Percentiles rank a stretch among this genome's conserved stretches.
Conservation (phyloP, 352 stramenopile species). For the Pythium dissotocum region DNA sequence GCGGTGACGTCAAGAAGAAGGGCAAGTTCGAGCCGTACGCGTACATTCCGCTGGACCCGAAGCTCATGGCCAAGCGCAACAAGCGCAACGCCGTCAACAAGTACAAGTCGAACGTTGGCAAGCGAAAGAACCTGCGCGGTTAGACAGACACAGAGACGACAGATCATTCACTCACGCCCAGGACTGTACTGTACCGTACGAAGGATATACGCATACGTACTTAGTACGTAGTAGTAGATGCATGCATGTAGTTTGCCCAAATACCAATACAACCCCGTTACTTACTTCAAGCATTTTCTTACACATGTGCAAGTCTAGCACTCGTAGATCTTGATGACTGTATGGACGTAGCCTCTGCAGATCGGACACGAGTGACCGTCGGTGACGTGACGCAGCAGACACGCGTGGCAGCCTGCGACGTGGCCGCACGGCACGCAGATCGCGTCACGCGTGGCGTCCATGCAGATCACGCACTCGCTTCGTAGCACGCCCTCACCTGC, state of each 20-base stretch:
- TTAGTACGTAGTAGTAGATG: conserved; percentile 1
- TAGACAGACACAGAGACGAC: background rate
- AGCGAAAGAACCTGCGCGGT: conserved; percentile 49
- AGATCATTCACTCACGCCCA: background rate
- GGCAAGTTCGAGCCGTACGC: conserved; percentile 97
- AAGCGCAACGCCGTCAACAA: conserved; percentile 77
- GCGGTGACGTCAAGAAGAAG: conserved; percentile 97
- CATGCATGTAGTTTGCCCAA: conserved; percentile 8
- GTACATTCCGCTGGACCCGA: conserved; percentile 96
- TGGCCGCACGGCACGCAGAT: conserved; percentile 72
- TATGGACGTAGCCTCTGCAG: conserved; percentile 40
- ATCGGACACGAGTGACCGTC: conserved; percentile 41
- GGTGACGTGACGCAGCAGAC: conserved; percentile 40
- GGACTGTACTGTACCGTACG: background rate
- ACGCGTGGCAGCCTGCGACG: conserved; percentile 51
- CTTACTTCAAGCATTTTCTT: background rate
- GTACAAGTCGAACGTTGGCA: conserved; percentile 78
- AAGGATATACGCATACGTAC: background rate
- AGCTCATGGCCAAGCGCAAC: conserved; percentile 91
- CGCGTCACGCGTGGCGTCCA: conserved; percentile 48
- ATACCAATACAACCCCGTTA: conserved; percentile 1
- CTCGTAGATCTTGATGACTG: conserved; percentile 45
- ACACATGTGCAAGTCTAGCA: conserved; percentile 13
- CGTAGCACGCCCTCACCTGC: background rate
- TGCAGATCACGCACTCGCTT: conserved; percentile 59